These are phyloP conservation scores for Dendrothele bispora DNA, from an alignment of 768 basidiomycete species.

Conservation along the genomic window DNA sequence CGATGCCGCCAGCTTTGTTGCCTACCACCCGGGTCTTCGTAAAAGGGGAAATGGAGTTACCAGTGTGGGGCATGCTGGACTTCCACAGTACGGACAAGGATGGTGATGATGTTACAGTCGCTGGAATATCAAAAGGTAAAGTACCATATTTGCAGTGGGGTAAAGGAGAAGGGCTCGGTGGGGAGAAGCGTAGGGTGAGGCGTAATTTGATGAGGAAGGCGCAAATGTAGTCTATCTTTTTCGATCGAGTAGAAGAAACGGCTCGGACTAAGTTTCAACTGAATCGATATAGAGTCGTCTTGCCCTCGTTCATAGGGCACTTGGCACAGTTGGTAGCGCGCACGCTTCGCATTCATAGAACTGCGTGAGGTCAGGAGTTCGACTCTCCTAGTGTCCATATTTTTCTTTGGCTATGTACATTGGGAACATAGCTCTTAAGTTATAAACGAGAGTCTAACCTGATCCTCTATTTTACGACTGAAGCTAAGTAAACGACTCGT, in stretches of 20 bases:
- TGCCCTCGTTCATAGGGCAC: no score
- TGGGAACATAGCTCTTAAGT: no score
- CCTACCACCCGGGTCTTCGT: slow-evolving; percentile 51
- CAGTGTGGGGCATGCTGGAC: slow-evolving; percentile 86
- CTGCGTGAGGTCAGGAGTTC: no score
- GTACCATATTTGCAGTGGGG: slow-evolving; percentile 82
- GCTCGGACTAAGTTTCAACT: no score
- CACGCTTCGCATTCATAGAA: no score
- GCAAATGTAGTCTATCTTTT: slow-evolving; percentile 47
- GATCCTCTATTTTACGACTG: no score
- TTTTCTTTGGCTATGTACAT: no score
- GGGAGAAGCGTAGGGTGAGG: slow-evolving; percentile 69
- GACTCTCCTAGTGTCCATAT: no score
- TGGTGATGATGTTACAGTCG: slow-evolving; percentile 37
- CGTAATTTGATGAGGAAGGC: slow-evolving; percentile 86
- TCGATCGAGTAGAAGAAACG: background rate
- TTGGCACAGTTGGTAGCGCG: no score
- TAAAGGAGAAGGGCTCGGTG: slow-evolving; percentile 68
- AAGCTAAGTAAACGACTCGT: no score
- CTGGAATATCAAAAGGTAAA: slow-evolving; percentile 52
- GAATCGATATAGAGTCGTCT: no score
- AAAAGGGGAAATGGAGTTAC: slow-evolving; percentile 87
- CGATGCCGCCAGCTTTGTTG: slow-evolving; percentile 56
- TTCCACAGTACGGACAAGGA: slow-evolving; percentile 38
- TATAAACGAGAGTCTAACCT: no score